phyloP scores from a whole-genome alignment of 441 rosid species.

The Populus hybrid region DNA sequence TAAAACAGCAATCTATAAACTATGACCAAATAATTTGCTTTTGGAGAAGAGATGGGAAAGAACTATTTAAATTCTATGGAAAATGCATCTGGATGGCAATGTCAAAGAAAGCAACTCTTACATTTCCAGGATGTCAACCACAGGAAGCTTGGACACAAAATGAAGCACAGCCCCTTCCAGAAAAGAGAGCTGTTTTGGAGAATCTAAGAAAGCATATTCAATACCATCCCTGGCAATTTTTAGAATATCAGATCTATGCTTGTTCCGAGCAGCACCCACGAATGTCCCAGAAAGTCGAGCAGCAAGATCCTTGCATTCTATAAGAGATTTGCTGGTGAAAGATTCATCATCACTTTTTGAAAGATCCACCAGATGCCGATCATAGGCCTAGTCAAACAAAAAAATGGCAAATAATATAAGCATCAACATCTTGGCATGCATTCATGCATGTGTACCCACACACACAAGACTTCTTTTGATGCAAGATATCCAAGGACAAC shows the following conservation, averaged over 20 bases:
- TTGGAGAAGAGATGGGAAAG: background rate
- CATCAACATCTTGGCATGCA: slow-evolving; percentile 4
- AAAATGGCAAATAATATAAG: slow-evolving; percentile 13
- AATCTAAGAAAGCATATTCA: slow-evolving; percentile 71
- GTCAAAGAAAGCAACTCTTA: slow-evolving; percentile 37
- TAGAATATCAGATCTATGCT: slow-evolving; percentile 64
- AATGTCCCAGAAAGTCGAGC: slow-evolving; percentile 81
- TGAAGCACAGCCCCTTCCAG: slow-evolving; percentile 76
- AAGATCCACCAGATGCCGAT: slow-evolving; percentile 50
- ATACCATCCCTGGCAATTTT: slow-evolving; percentile 78
- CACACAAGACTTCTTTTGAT: background rate
- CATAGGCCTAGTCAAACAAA: slow-evolving; percentile 51
- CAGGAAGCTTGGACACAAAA: slow-evolving; percentile 75
- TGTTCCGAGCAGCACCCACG: slow-evolving; percentile 80
- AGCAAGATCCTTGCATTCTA: slow-evolving; percentile 79
- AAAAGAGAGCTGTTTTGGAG: slow-evolving; percentile 81
- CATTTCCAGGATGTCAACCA: slow-evolving; percentile 65
- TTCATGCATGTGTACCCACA: background rate
- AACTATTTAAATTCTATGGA: slow-evolving; percentile 6
- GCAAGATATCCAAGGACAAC: background rate
- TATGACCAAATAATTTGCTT: background rate
- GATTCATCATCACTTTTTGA: slow-evolving; percentile 56
- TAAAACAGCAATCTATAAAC: background rate
- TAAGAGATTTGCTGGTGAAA: slow-evolving; percentile 45
- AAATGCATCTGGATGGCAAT: background rate